Percentiles rank a stretch among this genome's conserved stretches.
Evolutionary conservation across 345 rosid genomes (phyloP).

Genomic region (Eucalyptus guilfoylei): DNA sequence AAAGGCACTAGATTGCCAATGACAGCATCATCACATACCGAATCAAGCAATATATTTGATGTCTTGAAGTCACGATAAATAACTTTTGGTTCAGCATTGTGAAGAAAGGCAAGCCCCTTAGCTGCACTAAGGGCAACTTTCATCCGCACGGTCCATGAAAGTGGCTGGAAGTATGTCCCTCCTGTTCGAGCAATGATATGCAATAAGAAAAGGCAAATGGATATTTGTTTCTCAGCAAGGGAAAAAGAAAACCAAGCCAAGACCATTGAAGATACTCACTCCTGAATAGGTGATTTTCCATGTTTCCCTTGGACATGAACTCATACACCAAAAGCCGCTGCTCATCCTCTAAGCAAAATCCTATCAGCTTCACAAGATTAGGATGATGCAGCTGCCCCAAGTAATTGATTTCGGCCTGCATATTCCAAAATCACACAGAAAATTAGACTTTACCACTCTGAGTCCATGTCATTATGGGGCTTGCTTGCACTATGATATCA

Average conservation of each 20-base stretch:
- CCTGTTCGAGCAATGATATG: conserved; percentile 25
- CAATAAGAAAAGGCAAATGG: neutral
- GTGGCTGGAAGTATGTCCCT: conserved; percentile 80
- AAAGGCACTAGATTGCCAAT: neutral
- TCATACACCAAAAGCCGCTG: conserved; percentile 65
- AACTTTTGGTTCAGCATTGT: conserved; percentile 71
- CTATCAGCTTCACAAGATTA: conserved; percentile 69
- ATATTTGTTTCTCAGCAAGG: neutral
- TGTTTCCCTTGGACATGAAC: conserved; percentile 68
- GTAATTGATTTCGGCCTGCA: conserved; percentile 66
- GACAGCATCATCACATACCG: conserved; percentile 19
- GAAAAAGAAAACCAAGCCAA: neutral
- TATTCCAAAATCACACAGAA: neutral
- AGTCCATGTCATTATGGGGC: neutral
- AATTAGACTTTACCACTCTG: neutral
- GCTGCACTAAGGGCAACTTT: conserved; percentile 92
- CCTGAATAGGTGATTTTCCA: conserved; percentile 72
- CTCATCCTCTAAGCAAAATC: conserved; percentile 70
- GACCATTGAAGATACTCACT: conserved; percentile 23
- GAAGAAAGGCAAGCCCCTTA: conserved; percentile 96
- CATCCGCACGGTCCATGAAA: conserved; percentile 74
- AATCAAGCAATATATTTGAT: conserved; percentile 80
- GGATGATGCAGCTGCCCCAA: conserved; percentile 57
- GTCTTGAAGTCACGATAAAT: conserved; percentile 97
- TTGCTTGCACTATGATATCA: neutral